These are phyloP conservation scores for Gastrodia elata DNA, from an alignment of 106 monocot species.

Conservation along the genomic window DNA sequence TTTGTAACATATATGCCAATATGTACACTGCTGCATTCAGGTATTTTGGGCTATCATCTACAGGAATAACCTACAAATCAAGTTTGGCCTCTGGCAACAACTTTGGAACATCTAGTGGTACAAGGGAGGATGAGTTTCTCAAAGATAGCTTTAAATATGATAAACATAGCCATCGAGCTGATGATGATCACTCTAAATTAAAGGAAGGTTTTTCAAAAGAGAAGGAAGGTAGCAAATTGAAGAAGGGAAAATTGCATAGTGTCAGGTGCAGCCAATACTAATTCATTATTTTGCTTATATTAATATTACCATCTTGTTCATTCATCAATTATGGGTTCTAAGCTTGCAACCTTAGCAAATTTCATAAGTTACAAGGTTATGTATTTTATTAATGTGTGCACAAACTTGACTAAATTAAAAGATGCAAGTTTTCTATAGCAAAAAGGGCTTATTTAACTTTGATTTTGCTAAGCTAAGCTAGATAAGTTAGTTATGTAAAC, in stretches of 20 bases:
- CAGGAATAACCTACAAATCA: slow-evolving; percentile 71
- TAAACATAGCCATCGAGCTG: slow-evolving; percentile 10
- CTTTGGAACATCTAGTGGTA: slow-evolving; percentile 36
- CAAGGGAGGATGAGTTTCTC: slow-evolving; percentile 42
- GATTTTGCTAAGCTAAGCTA: too few species aligned
- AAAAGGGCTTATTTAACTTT: too few species aligned
- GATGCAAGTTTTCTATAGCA: too few species aligned
- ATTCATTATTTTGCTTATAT: background rate
- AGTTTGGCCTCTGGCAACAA: slow-evolving; percentile 41
- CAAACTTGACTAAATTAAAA: too few species aligned
- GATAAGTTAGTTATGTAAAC: too few species aligned
- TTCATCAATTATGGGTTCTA: background rate
- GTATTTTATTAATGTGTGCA: background rate
- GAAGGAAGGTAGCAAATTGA: slow-evolving; percentile 25
- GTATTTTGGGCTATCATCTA: slow-evolving; percentile 88
- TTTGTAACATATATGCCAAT: background rate
- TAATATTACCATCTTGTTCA: background rate
- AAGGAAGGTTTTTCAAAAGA: slow-evolving; percentile 15
- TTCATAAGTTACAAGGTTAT: background rate
- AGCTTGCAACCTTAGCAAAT: background rate
- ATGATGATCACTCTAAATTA: slow-evolving; percentile 14
- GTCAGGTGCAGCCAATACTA: slow-evolving; percentile 15
- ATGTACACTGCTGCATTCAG: slow-evolving; percentile 27
- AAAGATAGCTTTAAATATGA: slow-evolving; percentile 43
- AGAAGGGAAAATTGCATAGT: slow-evolving; percentile 16